Base-by-base conservation (phyloP, 495 filamentous ascomycete genomes). In the Penicillium cataractarum region DNA sequence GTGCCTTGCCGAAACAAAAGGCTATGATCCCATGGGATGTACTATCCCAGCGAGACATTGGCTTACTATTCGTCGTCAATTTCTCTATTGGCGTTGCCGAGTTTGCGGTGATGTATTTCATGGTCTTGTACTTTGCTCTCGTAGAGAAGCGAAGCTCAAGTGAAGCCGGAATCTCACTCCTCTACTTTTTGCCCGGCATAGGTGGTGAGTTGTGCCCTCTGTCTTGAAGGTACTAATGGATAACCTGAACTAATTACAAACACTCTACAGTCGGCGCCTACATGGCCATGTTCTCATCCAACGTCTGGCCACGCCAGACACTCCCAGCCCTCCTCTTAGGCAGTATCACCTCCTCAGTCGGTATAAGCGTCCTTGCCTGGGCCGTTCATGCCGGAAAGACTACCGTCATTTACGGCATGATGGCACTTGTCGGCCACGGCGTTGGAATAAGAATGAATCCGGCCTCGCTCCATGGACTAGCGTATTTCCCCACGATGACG, bases 41-140 rank as follows among this genome's bases (percentile, higher is more conserved):
- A 39, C 72, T 88, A 40, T 57, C 55, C 19, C 72, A 80, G 29
- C 71, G 77, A n/a, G 83, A 89, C 64, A 77, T 82, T 13, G 71
- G 79, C 2, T 70, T 86, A 39, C 61, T 88, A 15, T 74, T 81
- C n/a, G 72, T 81, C 33, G 71, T 87, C 64, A 82, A 85, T 70
- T 82, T 86, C 51, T 67, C 78, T 9, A 75, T 79, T 3, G 85
- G 85, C 9, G 79, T 65, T 63, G 69, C 73, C 19, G 74, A 81
- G 66, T 82, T 79, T 64, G 75, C 78, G 13, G 78, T 87, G 29
- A 83, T 87, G 68, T 89, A 89, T 68, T 88, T 86, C 62, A 80
- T 87, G 65, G 79, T 80, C 33, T 70, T 87, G 12, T 89, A 87
- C 70, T 88, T 86, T 65, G 74, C 80, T 2, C 65, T 87, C 9